Evolutionary conservation across 2,329 filamentous ascomycete genomes (phyloP), one percentile per base, ranked within the genome.

Genomic region (Curvularia verruculosa): DNA sequence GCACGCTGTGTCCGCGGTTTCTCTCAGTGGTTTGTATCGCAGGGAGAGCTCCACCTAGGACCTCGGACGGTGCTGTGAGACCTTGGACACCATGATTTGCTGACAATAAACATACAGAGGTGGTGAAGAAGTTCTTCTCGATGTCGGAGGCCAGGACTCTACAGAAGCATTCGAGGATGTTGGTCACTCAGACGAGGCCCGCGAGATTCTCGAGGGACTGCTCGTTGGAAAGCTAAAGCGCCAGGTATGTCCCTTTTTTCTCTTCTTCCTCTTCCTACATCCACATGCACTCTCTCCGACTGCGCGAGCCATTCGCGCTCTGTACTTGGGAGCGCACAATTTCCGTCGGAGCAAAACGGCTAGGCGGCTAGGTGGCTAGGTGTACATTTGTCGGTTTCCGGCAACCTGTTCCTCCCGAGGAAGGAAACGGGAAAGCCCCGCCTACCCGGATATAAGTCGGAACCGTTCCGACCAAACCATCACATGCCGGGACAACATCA

Each of bases 91-190:
- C 54, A 46, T 37, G 28, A 58, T 40, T 10, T n/a, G 56, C 61
- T 65, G 50, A 64, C 55, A 29, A n/a, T 2, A 1, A 5, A n/a
- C 41, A 65, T 44, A 65, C 75, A 98, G 95, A 72, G 95, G 95
- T 83, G 95, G 95, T 82, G 95, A 99, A 82, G 95, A 99, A 83
- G 95, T 99, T 70, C 83, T 99, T 63, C 89, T 99, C 69, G 95
- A 99, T 70, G 93, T 98, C 64, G 95, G 85, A 74, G 95, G 95
- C 69, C 93, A 96, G 82, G 95, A 99, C 80, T 90, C 91, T 73
- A 96, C 94, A 71, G 95, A 98, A 82, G 94, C 95, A 61, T 99
- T 99, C 77, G 95, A 99, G 83, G 95, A 99, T 80, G 95, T 99
- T 74, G 95, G 95, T 75, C 95, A 99, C 89, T 96, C 91, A 73